phyloP scores from a whole-genome alignment of 352 stramenopile species.

The Phytophthora cryptogea region DNA sequence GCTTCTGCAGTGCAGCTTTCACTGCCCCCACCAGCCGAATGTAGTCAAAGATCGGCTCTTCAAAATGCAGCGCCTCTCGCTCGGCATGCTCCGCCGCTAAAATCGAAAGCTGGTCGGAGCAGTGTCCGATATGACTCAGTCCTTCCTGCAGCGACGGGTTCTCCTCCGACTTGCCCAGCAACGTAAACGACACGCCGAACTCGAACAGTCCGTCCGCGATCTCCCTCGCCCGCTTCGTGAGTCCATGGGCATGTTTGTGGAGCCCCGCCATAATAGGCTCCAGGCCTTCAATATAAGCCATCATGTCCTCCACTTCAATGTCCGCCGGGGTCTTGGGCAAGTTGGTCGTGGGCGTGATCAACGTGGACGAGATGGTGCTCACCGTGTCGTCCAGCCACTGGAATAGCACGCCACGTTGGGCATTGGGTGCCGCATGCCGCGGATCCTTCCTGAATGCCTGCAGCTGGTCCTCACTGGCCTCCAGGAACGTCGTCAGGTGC shows the following conservation, averaged over 20 bases:
- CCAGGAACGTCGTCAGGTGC: conserved; percentile 84
- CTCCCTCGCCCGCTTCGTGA: conserved; percentile 94
- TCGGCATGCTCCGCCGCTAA: conserved; percentile 93
- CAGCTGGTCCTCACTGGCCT: conserved; percentile 77
- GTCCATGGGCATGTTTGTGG: conserved; percentile 92
- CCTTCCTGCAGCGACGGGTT: conserved; percentile 92
- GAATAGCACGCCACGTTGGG: conserved; percentile 68
- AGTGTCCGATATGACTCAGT: conserved; percentile 92
- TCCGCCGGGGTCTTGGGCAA: conserved; percentile 91
- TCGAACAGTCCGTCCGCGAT: conserved; percentile 97
- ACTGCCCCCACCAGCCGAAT: conserved; percentile 96
- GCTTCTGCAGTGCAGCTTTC: conserved; percentile 92
- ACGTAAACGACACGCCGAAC: conserved; percentile 96
- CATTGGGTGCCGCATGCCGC: conserved; percentile 49
- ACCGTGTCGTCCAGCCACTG: conserved; percentile 91
- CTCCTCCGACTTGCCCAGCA: conserved; percentile 94
- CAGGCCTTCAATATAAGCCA: conserved; percentile 95
- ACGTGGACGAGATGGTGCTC: conserved; percentile 78
- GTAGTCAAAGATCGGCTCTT: conserved; percentile 96
- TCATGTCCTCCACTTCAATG: conserved; percentile 95
- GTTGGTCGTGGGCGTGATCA: conserved; percentile 51
- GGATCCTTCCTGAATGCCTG: conserved; percentile 68
- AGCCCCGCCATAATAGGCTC: conserved; percentile 96
- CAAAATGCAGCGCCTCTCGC: conserved; percentile 92
- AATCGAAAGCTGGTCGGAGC: conserved; percentile 91